These are phyloP conservation scores for Phytophthora sansomeana DNA, from an alignment of 352 stramenopile genomes.

Conservation along the genomic window DNA sequence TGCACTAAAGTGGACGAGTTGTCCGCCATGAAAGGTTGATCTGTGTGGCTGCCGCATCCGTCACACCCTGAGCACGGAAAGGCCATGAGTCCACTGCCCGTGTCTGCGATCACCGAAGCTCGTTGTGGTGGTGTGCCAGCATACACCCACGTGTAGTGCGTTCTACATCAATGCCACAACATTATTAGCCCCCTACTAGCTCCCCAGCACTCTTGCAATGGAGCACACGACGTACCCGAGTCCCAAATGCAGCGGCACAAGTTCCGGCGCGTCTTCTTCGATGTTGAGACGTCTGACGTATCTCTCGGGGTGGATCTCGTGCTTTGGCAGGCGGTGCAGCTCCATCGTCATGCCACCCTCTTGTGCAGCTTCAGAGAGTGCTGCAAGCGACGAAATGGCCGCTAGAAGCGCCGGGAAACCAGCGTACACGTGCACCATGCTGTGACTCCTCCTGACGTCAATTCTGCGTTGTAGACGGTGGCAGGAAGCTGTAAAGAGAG, in stretches of 20 bases:
- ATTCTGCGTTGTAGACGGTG: constrained; percentile 5
- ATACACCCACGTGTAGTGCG: constrained; percentile 89
- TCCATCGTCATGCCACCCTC: constrained; percentile 43
- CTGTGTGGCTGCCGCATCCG: constrained; percentile 78
- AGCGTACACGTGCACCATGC: constrained; percentile 36
- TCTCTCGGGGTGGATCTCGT: constrained; percentile 43
- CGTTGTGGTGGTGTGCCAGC: constrained; percentile 80
- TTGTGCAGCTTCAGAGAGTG: constrained; percentile 5
- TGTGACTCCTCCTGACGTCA: constrained; percentile 9
- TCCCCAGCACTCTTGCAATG: background rate
- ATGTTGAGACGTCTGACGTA: constrained; percentile 54
- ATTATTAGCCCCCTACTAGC: constrained; percentile 3
- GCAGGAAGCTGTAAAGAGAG: background rate
- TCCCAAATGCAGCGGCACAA: constrained; percentile 71
- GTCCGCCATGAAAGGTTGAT: constrained; percentile 61
- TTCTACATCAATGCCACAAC: constrained; percentile 42
- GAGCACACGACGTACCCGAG: constrained; percentile 49
- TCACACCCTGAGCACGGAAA: constrained; percentile 84
- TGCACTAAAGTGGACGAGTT: constrained; percentile 80
- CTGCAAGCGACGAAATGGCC: constrained; percentile 2
- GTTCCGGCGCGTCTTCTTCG: constrained; percentile 52
- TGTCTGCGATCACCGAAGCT: constrained; percentile 87
- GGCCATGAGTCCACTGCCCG: constrained; percentile 78
- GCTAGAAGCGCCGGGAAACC: constrained; percentile 24
- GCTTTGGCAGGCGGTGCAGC: constrained; percentile 50